Base-by-base conservation (phyloP, 2,329 filamentous ascomycete species). In the Colletotrichum sp. region DNA sequence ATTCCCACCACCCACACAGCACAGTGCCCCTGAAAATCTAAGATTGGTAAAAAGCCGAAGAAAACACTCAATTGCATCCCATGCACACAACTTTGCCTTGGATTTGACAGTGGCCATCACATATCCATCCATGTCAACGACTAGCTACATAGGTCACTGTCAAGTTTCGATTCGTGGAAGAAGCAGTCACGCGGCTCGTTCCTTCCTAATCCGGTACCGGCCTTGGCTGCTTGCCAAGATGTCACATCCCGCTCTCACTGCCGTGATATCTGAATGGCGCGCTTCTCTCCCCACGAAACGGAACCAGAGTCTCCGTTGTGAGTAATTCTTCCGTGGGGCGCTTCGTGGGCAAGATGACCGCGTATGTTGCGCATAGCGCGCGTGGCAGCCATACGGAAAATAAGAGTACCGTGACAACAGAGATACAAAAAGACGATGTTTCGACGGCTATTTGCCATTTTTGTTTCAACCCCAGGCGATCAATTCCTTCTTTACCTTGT, bases 271-370 rank as follows among this genome's bases (percentile, higher is more conserved):
- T 52, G 44, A 55, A 68, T 68, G 65, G 30, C 44, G 65, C 65
- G 65, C 49, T 68, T 68, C 44, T 18, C 28, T n/a, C 16, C 34
- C 65, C 65, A 36, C 5, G 5, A 34, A 26, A 63, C 71, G 65
- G 66, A 44, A 64, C 13, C 4, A 57, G 68, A 32, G 15, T 44
- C 65, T 49, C 55, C 28, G 65, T 21, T 5, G 28, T 26, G 39
- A 71, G 59, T 44, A 63, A 77, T 74, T 74, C 70, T 49, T 74
- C 75, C 75, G 75, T 74, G 71, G 75, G n/a, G 60, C 75, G 71
- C 75, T 77, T 72, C 28, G 9, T 10, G 34, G 18, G 8, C n/a
- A 6, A 18, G 9, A 18, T 36, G 28, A 8, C 30, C 16, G 63
- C 36, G 24, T 8, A 8, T 8, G 15, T 39, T 26, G 55, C 24